Percentiles rank a stretch among this genome's conserved stretches.
phyloP scores from a whole-genome alignment of 2,329 filamentous ascomycete species.

The Parastagonospora avenae region DNA sequence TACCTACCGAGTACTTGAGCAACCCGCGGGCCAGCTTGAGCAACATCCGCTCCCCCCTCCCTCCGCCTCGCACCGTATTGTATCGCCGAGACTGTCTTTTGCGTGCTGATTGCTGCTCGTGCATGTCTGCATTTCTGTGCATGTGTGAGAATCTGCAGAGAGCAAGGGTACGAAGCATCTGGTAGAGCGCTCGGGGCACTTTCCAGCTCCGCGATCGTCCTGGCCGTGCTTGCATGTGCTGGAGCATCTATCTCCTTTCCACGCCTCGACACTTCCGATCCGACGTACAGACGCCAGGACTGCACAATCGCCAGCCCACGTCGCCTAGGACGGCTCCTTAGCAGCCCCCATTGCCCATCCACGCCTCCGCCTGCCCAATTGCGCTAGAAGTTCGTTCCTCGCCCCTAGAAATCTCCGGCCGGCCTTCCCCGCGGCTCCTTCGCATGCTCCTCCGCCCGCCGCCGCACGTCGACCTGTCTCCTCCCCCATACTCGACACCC shows the following conservation, averaged over 20 bases:
- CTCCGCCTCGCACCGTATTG: no score
- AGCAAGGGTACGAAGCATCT: background rate
- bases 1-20: no score
- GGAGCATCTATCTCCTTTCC: conserved; percentile 14
- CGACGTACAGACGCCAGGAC: conserved; percentile 9
- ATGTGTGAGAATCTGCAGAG: background rate
- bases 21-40: no score
- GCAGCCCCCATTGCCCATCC: background rate
- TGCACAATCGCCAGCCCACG: conserved; percentile 7
- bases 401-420: conserved; percentile 1
- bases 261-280: conserved; percentile 11
- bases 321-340: conserved; percentile 7
- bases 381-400: conserved; percentile 14
- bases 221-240: conserved; percentile 1
- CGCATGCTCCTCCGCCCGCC: conserved; percentile 19
- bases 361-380: conserved; percentile 1
- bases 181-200: background rate
- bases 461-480: conserved; percentile 1
- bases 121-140: no score
- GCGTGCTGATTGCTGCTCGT: no score
- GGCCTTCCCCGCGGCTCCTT: conserved; percentile 10
- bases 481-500: background rate
- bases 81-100: no score
- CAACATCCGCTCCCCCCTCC: no score
- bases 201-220: conserved; percentile 4